Base-by-base conservation (phyloP, 1,284 basidiomycete genomes). In the Apiotrichum veenhuisii region DNA sequence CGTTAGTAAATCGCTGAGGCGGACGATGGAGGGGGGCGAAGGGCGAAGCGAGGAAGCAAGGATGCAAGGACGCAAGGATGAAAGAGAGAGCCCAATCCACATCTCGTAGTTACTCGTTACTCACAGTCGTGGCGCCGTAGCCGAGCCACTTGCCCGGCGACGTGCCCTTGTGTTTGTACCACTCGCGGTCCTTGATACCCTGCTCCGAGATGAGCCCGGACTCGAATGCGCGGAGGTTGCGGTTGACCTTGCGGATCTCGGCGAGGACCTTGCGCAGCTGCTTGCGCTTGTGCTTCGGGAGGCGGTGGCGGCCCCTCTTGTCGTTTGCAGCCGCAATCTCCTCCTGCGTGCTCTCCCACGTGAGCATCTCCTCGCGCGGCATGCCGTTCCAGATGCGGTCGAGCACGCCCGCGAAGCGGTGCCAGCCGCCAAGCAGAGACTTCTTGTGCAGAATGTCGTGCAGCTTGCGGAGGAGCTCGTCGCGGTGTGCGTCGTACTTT, bases 111-210 rank as follows among this genome's bases (percentile, higher is more conserved):
- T n/a, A 22, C 4, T 15, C 7, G 17, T 12, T 25, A 66, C 70
- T 61, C 54, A 71, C 71, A 23, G 73, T 75, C 8, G 74, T 77
- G 5, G 75, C 89, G 33, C 90, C 91, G 69, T 95, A 94, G 4
- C 91, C 89, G 30, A 91, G 82, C 85, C 88, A 93, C 68, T 88
- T 87, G 26, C 92, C 93, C 9, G 94, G 93, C 7, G 91, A 89
- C 37, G 93, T 89, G 41, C 84, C 90, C 50, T 95, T 81, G 76
- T 94, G 89, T 70, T 81, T 81, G 72, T 85, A 94, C 91, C 91
- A 94, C 71, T 89, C 85, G 30, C 89, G 82, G 57, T 87, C 86
- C 70, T 72, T 86, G 50, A 90, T 80, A 0, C 94, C 94, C 22
- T 82, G 82, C 64, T 87, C 80, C 7, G 85, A 85, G 64, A 95